Evolutionary conservation across 2,329 filamentous ascomycete genomes (phyloP).

Genomic region (Pseudocercospora musae): DNA sequence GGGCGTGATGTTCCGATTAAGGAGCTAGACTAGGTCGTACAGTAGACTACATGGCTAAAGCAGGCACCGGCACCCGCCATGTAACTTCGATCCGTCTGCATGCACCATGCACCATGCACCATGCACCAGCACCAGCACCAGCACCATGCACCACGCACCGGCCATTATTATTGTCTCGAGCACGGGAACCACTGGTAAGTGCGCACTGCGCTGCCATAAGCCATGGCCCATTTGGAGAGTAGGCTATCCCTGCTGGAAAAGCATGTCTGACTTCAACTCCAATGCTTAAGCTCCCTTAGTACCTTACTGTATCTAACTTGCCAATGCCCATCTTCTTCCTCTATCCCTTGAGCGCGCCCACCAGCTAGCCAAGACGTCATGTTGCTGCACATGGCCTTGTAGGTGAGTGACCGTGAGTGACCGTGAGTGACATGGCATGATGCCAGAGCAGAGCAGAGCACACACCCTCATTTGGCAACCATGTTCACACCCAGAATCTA

Average conservation of each 20-base stretch:
- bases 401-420: constrained; percentile 10
- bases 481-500: background rate
- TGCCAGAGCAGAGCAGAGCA: no score
- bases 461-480: constrained; percentile 4
- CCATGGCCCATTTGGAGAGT: no score
- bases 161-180: constrained; percentile 7
- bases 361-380: constrained; percentile 3
- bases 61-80: constrained; percentile 7
- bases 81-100: constrained; percentile 10
- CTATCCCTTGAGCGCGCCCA: background rate
- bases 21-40: constrained; percentile 12
- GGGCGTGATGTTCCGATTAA: constrained; percentile 18
- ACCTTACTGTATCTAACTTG: no score
- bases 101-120: no score
- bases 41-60: constrained; percentile 12
- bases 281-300: no score
- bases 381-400: constrained; percentile 3
- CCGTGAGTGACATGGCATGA: background rate
- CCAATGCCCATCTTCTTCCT: no score
- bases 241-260: no score
- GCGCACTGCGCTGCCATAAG: no score
- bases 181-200: constrained; percentile 18
- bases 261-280: no score
- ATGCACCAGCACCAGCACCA: no score
- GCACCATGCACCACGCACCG: no score